Percentiles rank a stretch among this genome's conserved stretches.
These are phyloP conservation scores for Trypanosoma boissoni DNA, from an alignment of 208 protist genomes.

Conservation along the genomic window DNA sequence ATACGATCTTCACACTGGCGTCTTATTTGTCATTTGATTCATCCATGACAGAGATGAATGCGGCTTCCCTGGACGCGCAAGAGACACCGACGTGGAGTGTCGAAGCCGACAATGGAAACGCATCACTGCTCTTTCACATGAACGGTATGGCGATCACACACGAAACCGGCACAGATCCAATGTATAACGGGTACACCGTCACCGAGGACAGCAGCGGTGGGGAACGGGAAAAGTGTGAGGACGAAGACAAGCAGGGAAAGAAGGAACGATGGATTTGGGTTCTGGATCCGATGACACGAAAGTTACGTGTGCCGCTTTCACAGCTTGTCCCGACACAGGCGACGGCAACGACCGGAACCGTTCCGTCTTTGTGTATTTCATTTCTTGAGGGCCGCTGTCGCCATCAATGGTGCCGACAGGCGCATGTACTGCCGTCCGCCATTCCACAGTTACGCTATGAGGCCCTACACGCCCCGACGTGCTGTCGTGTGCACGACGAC, in stretches of 20 bases:
- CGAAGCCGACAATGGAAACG: background rate
- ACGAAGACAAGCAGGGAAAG: background rate
- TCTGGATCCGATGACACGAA: conserved; percentile 82
- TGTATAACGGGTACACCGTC: too few relatives aligned
- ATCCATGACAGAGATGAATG: conserved; percentile 6
- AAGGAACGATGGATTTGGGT: conserved; percentile 77
- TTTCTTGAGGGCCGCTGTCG: conserved; percentile 84
- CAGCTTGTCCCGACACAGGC: conserved; percentile 78
- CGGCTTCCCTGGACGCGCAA: background rate
- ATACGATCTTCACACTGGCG: background rate
- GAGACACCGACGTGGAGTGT: conserved; percentile 8
- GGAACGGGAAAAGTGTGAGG: background rate
- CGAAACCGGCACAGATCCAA: too few relatives aligned
- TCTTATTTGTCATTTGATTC: background rate
- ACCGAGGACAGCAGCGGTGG: background rate
- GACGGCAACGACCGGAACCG: conserved; percentile 74
- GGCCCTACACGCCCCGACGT: conserved; percentile 81
- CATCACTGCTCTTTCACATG: background rate
- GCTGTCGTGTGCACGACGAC: conserved; percentile 77
- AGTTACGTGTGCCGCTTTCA: conserved; percentile 75
- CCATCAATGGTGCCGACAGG: conserved; percentile 87
- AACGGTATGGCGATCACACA: too few relatives aligned
- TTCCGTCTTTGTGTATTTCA: conserved; percentile 84
- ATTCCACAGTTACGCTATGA: conserved; percentile 82
- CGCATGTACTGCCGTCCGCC: conserved; percentile 65